Percentiles rank a stretch among this genome's conserved stretches.
Conservation (phyloP, 2,329 filamentous ascomycete species). For the Colletotrichum ledebouriae region DNA sequence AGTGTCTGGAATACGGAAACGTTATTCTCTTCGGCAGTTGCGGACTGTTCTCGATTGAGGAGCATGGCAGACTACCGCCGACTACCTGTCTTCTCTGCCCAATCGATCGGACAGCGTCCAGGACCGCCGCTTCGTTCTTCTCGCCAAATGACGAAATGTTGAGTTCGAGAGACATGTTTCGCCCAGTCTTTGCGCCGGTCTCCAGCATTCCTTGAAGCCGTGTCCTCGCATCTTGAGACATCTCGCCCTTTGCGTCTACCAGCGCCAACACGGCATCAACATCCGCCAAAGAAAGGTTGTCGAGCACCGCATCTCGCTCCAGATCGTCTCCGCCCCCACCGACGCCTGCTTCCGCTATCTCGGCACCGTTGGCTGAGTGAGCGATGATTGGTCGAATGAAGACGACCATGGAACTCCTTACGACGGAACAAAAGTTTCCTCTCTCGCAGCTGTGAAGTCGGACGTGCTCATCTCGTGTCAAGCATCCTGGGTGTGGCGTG, state of each 20-base stretch:
- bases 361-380: conserved; percentile 68
- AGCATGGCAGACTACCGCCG: conserved; percentile 18
- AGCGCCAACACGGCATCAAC: conserved; percentile 62
- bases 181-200: conserved; percentile 44
- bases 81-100: conserved; percentile 43
- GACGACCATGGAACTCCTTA: conserved; percentile 68
- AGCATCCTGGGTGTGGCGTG: conserved; percentile 74
- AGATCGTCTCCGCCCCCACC: conserved; percentile 86
- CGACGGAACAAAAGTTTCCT: conserved; percentile 70
- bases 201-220: conserved; percentile 40
- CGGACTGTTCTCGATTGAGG: background rate
- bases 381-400: conserved; percentile 85
- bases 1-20: conserved; percentile 92
- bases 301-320: conserved; percentile 75
- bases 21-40: conserved; percentile 59
- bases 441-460: conserved; percentile 90
- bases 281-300: conserved; percentile 66
- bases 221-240: conserved; percentile 44
- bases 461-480: conserved; percentile 73
- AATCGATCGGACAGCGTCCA: conserved; percentile 46
- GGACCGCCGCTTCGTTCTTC: conserved; percentile 48
- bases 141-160: conserved; percentile 48
- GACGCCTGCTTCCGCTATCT: conserved; percentile 80
- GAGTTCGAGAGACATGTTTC: conserved; percentile 52
- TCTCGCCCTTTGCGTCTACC: conserved; percentile 44